These are phyloP conservation scores for Asterionellopsis glacialis DNA, from an alignment of 108 stramenopile species.

Conservation along the genomic window DNA sequence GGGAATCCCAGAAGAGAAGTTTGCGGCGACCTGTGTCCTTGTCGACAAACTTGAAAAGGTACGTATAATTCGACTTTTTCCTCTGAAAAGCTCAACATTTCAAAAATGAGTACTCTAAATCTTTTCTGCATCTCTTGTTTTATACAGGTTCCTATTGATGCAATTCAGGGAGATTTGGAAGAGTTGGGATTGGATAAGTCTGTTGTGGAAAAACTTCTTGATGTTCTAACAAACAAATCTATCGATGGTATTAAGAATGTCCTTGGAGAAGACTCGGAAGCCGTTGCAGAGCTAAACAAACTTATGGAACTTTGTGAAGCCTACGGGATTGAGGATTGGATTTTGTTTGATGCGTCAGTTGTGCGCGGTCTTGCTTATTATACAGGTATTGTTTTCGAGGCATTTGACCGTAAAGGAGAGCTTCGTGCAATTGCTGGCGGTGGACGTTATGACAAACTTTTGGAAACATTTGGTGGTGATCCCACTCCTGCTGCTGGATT, in stretches of 20 bases:
- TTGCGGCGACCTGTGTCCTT: conserved; percentile 94
- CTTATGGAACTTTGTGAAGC: conserved; percentile 75
- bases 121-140: too few species aligned
- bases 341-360: conserved; percentile 94
- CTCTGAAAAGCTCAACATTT: too few species aligned
- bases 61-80: too few species aligned
- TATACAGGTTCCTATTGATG: conserved; percentile 64
- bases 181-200: conserved; percentile 79
- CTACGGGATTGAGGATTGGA: conserved; percentile 90
- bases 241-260: conserved; percentile 73
- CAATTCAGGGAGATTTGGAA: conserved; percentile 86
- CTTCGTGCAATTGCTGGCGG: conserved; percentile 98
- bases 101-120: too few species aligned
- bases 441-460: conserved; percentile 93
- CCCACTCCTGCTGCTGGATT: conserved; percentile 94
- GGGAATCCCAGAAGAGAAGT: conserved; percentile 90
- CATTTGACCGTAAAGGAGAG: conserved; percentile 91
- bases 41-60: conserved; percentile 98
- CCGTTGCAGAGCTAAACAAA: conserved; percentile 75
- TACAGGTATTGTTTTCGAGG: conserved; percentile 97
- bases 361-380: conserved; percentile 97
- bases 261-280: conserved; percentile 79
- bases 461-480: conserved; percentile 95
- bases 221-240: conserved; percentile 82
- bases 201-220: conserved; percentile 75